These are phyloP conservation scores for Colletotrichum sp. DNA, from an alignment of 2,329 filamentous ascomycete genomes.

Conservation along the genomic window DNA sequence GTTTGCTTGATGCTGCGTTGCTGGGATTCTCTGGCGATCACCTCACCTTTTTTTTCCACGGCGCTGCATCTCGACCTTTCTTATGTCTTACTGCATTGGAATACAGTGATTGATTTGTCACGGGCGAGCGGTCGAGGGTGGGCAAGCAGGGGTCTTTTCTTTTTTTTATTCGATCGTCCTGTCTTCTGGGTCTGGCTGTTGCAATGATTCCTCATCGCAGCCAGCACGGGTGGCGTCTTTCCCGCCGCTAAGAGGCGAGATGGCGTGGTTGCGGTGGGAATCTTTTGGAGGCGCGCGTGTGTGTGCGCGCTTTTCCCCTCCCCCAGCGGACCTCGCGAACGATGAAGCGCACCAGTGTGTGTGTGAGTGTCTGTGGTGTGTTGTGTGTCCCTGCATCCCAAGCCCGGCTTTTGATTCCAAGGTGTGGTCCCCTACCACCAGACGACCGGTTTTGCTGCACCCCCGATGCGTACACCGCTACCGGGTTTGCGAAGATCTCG, in stretches of 20 bases:
- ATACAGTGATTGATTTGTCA: background rate
- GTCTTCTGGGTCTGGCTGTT: background rate
- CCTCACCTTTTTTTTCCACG: background rate
- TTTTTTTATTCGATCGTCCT: background rate
- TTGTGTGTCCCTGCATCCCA: background rate
- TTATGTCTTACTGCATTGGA: background rate
- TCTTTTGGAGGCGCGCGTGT: background rate
- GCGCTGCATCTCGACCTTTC: background rate
- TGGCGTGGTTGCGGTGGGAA: background rate
- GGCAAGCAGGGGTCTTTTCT: background rate
- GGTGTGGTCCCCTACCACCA: background rate
- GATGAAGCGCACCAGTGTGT: background rate
- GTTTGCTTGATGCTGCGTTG: background rate
- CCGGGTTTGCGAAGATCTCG: background rate
- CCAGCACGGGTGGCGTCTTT: background rate
- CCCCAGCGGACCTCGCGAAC: background rate
- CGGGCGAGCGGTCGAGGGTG: background rate
- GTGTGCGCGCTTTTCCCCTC: background rate
- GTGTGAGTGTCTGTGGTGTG: background rate
- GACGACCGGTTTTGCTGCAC: background rate
- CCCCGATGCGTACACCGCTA: conserved; percentile 7
- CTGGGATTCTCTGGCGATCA: background rate
- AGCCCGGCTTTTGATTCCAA: background rate
- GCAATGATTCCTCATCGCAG: conserved; percentile 15
- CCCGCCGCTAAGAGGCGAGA: conserved; percentile 6